phyloP scores from a whole-genome alignment of 352 stramenopile species.

The Vaucheria bursata region DNA sequence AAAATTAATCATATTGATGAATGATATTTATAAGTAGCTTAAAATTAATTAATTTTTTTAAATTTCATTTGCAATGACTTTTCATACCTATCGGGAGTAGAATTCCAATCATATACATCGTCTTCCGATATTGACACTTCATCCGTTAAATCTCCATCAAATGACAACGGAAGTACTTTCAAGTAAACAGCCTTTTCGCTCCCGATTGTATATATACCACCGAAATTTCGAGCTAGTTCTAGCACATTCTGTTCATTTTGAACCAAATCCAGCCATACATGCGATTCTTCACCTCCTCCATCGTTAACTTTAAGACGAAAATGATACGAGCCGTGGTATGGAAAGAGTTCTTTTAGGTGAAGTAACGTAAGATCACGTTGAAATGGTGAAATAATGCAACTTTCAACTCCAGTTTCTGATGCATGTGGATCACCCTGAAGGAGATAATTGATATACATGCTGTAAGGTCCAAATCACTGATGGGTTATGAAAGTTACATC shows the following conservation, averaged over 20 bases:
- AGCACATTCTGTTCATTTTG: slow-evolving; percentile 22
- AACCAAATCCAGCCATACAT: slow-evolving; percentile 27
- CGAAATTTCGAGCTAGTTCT: slow-evolving; percentile 25
- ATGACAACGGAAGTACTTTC: slow-evolving; percentile 14
- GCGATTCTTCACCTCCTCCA: not conserved
- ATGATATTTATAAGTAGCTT: too few species aligned
- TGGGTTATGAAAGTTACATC: too few species aligned
- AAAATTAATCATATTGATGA: too few species aligned
- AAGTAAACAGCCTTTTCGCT: slow-evolving; percentile 11
- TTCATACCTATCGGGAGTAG: too few species aligned
- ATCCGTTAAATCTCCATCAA: too few species aligned
- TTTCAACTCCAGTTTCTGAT: slow-evolving; percentile 36
- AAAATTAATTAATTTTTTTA: too few species aligned
- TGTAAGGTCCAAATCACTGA: too few species aligned
- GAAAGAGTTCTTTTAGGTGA: slow-evolving; percentile 26
- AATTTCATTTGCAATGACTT: too few species aligned
- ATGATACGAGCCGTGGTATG: slow-evolving; percentile 41
- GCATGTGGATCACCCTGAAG: slow-evolving; percentile 32
- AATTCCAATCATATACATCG: too few species aligned
- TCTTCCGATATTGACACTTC: too few species aligned
- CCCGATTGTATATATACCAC: slow-evolving; percentile 15
- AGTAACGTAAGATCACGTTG: slow-evolving; percentile 19
- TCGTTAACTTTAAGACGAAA: slow-evolving; percentile 28
- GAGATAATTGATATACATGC: not conserved
- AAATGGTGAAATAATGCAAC: slow-evolving; percentile 13